Evolutionary conservation across 2,329 filamentous ascomycete species (phyloP).

Genomic region (Neofusicoccum sp.): DNA sequence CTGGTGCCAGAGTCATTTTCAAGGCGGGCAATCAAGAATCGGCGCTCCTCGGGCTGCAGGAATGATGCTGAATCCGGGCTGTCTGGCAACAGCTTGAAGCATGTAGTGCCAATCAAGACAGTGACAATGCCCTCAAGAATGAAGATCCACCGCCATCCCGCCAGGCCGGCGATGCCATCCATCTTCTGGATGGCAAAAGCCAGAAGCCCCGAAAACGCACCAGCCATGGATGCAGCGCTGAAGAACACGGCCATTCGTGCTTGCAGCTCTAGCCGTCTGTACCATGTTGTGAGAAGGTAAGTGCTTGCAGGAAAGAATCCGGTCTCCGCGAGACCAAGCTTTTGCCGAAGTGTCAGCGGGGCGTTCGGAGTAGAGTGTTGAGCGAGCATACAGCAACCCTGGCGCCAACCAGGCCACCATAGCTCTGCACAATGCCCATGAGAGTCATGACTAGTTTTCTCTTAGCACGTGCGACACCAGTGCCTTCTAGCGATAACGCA

Average conservation of each 20-base stretch:
- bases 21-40: not conserved
- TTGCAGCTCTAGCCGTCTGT: slow-evolving; percentile 55
- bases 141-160: slow-evolving; percentile 29
- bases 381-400: slow-evolving; percentile 31
- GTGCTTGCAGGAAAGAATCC: slow-evolving; percentile 31
- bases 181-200: slow-evolving; percentile 56
- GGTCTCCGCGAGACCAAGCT: slow-evolving; percentile 34
- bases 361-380: no score
- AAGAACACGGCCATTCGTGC: slow-evolving; percentile 58
- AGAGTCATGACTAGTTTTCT: slow-evolving; percentile 38
- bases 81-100: slow-evolving; percentile 57
- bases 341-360: not conserved
- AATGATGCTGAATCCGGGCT: no score
- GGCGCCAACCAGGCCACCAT: slow-evolving; percentile 46
- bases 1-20: not conserved
- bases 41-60: not conserved
- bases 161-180: slow-evolving; percentile 48
- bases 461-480: not conserved
- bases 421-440: slow-evolving; percentile 48
- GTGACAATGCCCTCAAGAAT: slow-evolving; percentile 20
- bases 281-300: slow-evolving; percentile 60
- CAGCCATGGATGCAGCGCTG: slow-evolving; percentile 52
- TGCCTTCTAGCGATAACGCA: not conserved
- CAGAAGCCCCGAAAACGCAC: slow-evolving; percentile 57
- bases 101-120: slow-evolving; percentile 9